Evolutionary conservation across 805 yeast genomes (phyloP).

Genomic region (Metschnikowia vanudenii): DNA sequence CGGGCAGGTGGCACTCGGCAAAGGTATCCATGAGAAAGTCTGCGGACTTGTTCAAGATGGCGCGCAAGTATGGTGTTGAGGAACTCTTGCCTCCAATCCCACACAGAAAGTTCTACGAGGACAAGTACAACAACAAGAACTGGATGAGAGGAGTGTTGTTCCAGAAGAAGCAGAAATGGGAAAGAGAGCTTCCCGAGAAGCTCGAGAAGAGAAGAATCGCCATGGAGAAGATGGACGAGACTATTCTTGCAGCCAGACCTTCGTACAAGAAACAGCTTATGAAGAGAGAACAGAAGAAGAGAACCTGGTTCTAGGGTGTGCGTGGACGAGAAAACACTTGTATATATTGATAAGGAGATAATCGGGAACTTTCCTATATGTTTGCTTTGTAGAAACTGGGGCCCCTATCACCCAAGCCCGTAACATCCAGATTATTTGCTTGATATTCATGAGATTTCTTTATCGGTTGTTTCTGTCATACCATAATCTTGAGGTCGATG

Average conservation of each 20-base stretch:
- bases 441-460: no score
- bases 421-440: no score
- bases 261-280: conserved; percentile 39
- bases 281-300: conserved; percentile 35
- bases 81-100: conserved; percentile 71
- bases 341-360: conserved; percentile 8
- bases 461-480: no score
- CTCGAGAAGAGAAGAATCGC: conserved; percentile 64
- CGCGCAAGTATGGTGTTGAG: conserved; percentile 74
- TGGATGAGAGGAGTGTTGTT: conserved; percentile 72
- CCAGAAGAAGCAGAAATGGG: conserved; percentile 83
- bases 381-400: not conserved
- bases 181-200: conserved; percentile 61
- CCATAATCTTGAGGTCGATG: no score
- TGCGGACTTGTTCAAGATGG: conserved; percentile 79
- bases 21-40: conserved; percentile 78
- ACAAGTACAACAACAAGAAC: conserved; percentile 66
- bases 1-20: conserved; percentile 75
- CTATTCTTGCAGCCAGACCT: conserved; percentile 60
- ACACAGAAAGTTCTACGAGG: conserved; percentile 72
- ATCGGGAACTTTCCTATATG: not conserved
- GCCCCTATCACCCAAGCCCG: not conserved
- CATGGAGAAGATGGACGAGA: conserved; percentile 60
- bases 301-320: conserved; percentile 31
- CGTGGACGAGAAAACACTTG: conserved; percentile 1